These are phyloP conservation scores for Aspergillus olivimuriae DNA, from an alignment of 495 filamentous ascomycete species.

Conservation along the genomic window DNA sequence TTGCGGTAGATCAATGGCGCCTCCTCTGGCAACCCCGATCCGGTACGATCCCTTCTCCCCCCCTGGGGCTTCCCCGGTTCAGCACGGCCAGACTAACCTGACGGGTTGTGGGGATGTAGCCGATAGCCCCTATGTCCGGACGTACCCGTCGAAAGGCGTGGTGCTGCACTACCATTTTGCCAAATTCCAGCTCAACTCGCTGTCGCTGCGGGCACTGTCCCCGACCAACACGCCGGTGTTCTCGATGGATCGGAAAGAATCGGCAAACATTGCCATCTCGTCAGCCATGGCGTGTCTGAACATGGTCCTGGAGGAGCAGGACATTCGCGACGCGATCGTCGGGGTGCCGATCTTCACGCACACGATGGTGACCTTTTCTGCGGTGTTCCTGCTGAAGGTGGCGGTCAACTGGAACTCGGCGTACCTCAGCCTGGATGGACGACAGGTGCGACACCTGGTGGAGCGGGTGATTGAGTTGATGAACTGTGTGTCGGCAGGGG, in stretches of 20 bases:
- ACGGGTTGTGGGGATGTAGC: constrained; percentile 19
- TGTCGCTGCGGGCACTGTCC: constrained; percentile 48
- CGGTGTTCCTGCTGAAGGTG: constrained; percentile 51
- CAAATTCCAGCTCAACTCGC: constrained; percentile 54
- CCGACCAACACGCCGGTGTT: constrained; percentile 45
- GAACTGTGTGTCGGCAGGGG: constrained; percentile 46
- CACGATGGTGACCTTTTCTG: constrained; percentile 58
- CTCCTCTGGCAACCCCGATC: constrained; percentile 49
- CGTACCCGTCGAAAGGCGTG: constrained; percentile 54
- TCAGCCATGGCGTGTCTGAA: constrained; percentile 50
- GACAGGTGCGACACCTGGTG: constrained; percentile 42
- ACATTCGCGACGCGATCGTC: constrained; percentile 54
- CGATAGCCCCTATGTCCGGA: constrained; percentile 47
- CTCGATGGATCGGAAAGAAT: constrained; percentile 48
- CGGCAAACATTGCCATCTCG: constrained; percentile 50
- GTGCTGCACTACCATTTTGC: constrained; percentile 56
- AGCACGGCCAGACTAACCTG: too few species aligned
- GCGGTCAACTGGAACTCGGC: constrained; percentile 49
- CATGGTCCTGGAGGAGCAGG: constrained; percentile 49
- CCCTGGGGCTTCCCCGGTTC: not conserved
- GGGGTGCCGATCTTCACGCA: constrained; percentile 53
- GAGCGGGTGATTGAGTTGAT: constrained; percentile 45
- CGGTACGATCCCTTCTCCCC: constrained; percentile 26
- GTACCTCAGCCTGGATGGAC: constrained; percentile 36
- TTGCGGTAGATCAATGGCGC: constrained; percentile 51